These are phyloP conservation scores for Pluteus cervinus DNA, from an alignment of 768 basidiomycete genomes.

Conservation along the genomic window DNA sequence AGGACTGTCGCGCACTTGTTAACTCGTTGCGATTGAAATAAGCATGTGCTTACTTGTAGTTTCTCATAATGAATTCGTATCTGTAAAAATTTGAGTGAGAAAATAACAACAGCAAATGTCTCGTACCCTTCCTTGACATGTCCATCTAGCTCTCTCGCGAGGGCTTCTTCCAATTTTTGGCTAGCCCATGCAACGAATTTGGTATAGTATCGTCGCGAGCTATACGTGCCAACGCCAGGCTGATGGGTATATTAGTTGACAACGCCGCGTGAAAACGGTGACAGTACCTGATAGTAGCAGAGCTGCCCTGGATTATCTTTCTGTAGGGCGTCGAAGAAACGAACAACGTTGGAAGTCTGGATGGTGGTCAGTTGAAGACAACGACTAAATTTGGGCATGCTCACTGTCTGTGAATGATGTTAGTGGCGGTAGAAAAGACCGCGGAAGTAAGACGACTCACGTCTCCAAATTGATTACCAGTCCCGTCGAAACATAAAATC, in stretches of 20 bases:
- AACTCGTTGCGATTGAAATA: background rate
- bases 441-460: background rate
- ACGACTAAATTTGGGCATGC: background rate
- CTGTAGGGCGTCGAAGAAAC: constrained; percentile 4
- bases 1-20: background rate
- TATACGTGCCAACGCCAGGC: background rate
- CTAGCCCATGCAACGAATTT: constrained; percentile 10
- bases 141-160: constrained; percentile 1
- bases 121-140: constrained; percentile 3
- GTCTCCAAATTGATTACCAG: background rate
- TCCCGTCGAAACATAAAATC: background rate
- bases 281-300: constrained; percentile 17
- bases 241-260: constrained; percentile 1
- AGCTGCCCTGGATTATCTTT: constrained; percentile 13
- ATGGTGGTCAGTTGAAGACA: background rate
- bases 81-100: background rate
- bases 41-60: background rate
- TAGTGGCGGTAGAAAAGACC: background rate
- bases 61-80: constrained; percentile 4
- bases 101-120: background rate
- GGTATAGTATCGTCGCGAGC: constrained; percentile 15
- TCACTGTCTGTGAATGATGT: background rate
- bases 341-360: constrained; percentile 5
- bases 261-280: background rate
- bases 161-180: constrained; percentile 5